Percentiles rank a stretch among this genome's conserved stretches.
These are phyloP conservation scores for Xylariales sp. DNA, from an alignment of 2,329 filamentous ascomycete genomes.

Conservation along the genomic window DNA sequence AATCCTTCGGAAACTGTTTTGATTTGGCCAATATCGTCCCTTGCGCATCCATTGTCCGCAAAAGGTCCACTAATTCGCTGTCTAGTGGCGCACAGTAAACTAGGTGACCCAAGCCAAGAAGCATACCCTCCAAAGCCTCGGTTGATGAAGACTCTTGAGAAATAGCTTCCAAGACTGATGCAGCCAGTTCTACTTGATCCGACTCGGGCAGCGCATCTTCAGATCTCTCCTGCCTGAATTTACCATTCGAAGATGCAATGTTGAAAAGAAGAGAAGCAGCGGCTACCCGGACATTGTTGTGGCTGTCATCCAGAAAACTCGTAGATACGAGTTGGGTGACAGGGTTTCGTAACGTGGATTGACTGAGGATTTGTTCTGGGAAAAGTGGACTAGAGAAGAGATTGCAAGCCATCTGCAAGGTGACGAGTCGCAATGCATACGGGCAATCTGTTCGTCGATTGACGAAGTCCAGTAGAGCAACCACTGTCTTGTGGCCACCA, in stretches of 20 bases:
- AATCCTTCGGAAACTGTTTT: slow-evolving; percentile 46
- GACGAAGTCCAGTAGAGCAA: slow-evolving; percentile 56
- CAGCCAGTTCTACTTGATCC: slow-evolving; percentile 76
- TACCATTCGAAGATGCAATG: slow-evolving; percentile 66
- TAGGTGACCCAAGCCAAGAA: slow-evolving; percentile 72
- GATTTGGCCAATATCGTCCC: slow-evolving; percentile 58
- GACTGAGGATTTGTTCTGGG: slow-evolving; percentile 55
- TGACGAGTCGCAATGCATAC: slow-evolving; percentile 79
- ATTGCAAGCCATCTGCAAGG: slow-evolving; percentile 80
- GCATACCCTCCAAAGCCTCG: slow-evolving; percentile 72
- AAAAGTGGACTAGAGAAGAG: slow-evolving; percentile 75
- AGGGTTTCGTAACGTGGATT: slow-evolving; percentile 46
- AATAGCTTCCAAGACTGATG: slow-evolving; percentile 73
- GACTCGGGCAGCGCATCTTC: slow-evolving; percentile 59
- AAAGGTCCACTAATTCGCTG: slow-evolving; percentile 76
- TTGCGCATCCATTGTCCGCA: slow-evolving; percentile 70
- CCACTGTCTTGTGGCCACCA: slow-evolving; percentile 58
- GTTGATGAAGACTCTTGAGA: slow-evolving; percentile 52
- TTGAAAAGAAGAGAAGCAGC: slow-evolving; percentile 84
- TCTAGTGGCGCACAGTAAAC: slow-evolving; percentile 65
- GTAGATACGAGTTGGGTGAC: slow-evolving; percentile 69
- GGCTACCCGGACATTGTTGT: slow-evolving; percentile 72
- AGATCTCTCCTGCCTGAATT: slow-evolving; percentile 53
- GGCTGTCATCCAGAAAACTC: slow-evolving; percentile 72
- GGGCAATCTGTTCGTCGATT: slow-evolving; percentile 56